phyloP scores from a whole-genome alignment of 1,284 basidiomycete species.

The Puccinia hordei region DNA sequence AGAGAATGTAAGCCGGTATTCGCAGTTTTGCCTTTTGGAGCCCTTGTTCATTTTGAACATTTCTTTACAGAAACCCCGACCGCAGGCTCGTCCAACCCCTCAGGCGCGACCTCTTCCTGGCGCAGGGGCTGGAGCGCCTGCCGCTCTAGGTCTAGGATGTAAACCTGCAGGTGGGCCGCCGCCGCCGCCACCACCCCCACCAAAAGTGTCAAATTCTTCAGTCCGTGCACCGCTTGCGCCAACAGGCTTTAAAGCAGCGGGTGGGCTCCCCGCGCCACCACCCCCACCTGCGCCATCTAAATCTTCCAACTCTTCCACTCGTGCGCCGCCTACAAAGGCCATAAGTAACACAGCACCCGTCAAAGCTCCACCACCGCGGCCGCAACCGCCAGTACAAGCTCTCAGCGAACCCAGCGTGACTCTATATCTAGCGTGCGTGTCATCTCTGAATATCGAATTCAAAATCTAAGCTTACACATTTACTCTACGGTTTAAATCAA shows the following conservation, averaged over 20 bases:
- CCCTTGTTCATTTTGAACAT: conserved; percentile 59
- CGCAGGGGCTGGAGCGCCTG: conserved; percentile 27
- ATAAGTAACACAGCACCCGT: conserved; percentile 2
- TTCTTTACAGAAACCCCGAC: conserved; percentile 53
- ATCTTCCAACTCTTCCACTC: conserved; percentile 53
- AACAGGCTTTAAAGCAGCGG: conserved; percentile 21
- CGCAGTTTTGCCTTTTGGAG: conserved; percentile 52
- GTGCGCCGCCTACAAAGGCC: conserved; percentile 22
- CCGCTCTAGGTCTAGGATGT: conserved; percentile 11
- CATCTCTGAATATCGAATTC: neutral
- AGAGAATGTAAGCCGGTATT: conserved; percentile 62
- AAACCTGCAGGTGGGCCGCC: conserved; percentile 52
- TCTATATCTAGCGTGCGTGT: conserved; percentile 25
- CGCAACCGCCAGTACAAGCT: conserved; percentile 33
- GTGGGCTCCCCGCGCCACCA: conserved; percentile 63
- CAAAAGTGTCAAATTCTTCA: conserved; percentile 50
- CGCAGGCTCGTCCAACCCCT: conserved; percentile 54
- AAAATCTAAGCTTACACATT: conserved; percentile 52
- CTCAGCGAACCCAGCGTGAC: conserved; percentile 3
- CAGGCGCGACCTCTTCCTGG: conserved; percentile 57
- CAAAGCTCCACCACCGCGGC: conserved; percentile 48
- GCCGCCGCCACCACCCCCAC: conserved; percentile 64
- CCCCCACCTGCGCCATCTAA: conserved; percentile 68
- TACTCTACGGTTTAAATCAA: too few species aligned
- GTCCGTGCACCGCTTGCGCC: conserved; percentile 51